Conservation (phyloP, 1,139 yeast species). For the Blastobotrys niveus region DNA sequence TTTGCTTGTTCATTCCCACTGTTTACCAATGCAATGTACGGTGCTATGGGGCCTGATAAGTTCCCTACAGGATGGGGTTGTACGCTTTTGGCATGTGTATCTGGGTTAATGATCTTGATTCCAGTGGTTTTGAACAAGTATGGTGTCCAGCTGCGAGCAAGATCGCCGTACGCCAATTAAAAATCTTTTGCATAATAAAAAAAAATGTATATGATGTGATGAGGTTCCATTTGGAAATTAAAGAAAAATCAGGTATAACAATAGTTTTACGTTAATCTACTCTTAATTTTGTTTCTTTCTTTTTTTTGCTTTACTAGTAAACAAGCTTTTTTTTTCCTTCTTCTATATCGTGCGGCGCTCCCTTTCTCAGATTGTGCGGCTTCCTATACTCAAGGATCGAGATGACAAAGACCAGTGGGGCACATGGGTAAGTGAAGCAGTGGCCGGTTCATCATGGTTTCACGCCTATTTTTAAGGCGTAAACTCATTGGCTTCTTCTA, state of each 20-base stretch:
- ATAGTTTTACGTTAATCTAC: neutral
- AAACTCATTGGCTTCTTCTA: no score
- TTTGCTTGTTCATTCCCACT: conserved; percentile 59
- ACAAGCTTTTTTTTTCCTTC: no score
- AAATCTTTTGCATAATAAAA: no score
- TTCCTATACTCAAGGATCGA: no score
- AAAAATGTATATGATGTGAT: neutral
- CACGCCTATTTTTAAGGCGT: no score
- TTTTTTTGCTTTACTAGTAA: neutral
- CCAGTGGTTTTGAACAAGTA: conserved; percentile 32
- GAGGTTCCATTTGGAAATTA: neutral
- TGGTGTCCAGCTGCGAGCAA: conserved; percentile 49
- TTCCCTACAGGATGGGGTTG: conserved; percentile 48
- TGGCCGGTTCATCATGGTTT: no score
- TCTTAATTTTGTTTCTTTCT: no score
- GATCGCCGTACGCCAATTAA: conserved; percentile 21
- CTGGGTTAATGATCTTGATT: conserved; percentile 41
- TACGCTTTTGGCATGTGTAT: conserved; percentile 42
- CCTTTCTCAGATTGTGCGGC: no score
- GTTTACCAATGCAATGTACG: conserved; percentile 48
- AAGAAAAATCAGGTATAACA: neutral
- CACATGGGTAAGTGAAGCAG: no score
- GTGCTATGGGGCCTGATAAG: conserved; percentile 33
- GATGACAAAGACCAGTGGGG: no score
- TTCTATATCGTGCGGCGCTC: no score